A percentile compares a stretch with the other conserved stretches of the same genome.
These are phyloP conservation scores for Aspergillus tanneri DNA, from an alignment of 2,329 filamentous ascomycete species.

Conservation along the genomic window DNA sequence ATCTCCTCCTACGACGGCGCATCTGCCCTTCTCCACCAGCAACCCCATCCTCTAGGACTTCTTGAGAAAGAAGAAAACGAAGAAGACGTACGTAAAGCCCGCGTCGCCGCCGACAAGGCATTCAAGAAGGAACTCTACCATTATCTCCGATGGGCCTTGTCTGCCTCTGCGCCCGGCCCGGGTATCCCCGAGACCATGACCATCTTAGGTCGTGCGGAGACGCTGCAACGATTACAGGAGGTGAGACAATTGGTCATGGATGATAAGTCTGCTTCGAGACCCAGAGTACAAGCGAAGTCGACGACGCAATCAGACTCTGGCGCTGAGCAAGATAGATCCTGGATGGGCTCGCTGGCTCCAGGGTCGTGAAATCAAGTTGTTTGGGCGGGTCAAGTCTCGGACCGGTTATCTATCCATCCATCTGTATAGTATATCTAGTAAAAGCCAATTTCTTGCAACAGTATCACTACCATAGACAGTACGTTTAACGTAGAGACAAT, in stretches of 20 bases:
- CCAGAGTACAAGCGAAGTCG: background rate
- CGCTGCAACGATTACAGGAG: constrained; percentile 46
- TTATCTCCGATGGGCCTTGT: constrained; percentile 58
- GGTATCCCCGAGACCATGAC: constrained; percentile 54
- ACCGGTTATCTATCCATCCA: background rate
- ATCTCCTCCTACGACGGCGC: constrained; percentile 38
- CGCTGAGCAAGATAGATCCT: constrained; percentile 27
- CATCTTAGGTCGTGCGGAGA: constrained; percentile 56
- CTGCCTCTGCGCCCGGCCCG: constrained; percentile 54
- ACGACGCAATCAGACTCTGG: background rate
- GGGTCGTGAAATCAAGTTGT: background rate
- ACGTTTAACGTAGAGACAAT: too few species aligned
- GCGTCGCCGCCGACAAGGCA: constrained; percentile 29
- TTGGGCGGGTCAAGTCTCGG: too few species aligned
- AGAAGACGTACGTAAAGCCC: constrained; percentile 21
- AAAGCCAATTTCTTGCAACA: too few species aligned
- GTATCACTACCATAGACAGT: too few species aligned
- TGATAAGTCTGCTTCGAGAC: constrained; percentile 15
- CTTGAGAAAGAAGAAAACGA: too few species aligned
- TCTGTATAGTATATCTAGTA: background rate
- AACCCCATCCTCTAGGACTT: constrained; percentile 7
- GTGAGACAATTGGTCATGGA: constrained; percentile 30
- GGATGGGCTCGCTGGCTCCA: constrained; percentile 38
- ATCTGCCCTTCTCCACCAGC: constrained; percentile 8
- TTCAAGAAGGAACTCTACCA: constrained; percentile 52